Evolutionary conservation across 345 rosid species (phyloP).

Genomic region (Eucalyptus microcorys): DNA sequence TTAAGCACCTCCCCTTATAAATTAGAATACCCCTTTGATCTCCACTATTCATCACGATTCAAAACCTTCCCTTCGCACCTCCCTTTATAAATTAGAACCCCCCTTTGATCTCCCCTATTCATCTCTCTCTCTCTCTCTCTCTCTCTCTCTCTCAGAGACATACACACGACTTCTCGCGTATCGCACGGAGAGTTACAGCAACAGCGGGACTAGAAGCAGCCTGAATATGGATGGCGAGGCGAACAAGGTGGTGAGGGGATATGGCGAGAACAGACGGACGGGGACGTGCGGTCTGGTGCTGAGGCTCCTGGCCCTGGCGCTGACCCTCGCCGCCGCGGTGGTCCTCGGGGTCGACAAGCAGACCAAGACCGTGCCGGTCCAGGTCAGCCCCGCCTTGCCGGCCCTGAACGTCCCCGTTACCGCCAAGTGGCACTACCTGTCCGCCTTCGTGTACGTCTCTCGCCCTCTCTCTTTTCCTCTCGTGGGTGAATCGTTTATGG

Average conservation of each 20-base stretch:
- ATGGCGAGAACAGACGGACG: neutral
- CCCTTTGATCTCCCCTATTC: neutral
- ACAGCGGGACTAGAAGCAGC: neutral
- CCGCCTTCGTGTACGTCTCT: constrained; percentile 51
- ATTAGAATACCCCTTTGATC: neutral
- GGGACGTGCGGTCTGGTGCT: constrained; percentile 5
- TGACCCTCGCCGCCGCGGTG: constrained; percentile 35
- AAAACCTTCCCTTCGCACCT: neutral
- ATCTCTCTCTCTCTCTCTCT: neutral
- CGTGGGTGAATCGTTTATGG: neutral
- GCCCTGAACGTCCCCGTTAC: constrained; percentile 29
- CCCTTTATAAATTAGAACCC: neutral
- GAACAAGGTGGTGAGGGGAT: neutral
- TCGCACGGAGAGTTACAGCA: neutral
- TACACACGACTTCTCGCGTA: neutral
- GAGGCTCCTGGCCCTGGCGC: constrained; percentile 34
- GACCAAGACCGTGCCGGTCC: constrained; percentile 21
- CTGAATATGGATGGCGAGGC: neutral
- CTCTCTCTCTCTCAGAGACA: neutral
- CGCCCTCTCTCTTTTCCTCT: neutral
- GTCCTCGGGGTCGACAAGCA: constrained; percentile 43
- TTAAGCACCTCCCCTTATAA: neutral
- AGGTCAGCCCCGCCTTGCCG: constrained; percentile 29
- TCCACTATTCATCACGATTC: neutral
- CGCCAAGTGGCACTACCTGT: constrained; percentile 46